Base-by-base conservation (phyloP, 257 asterid species). In the Gardenia jasminoides region DNA sequence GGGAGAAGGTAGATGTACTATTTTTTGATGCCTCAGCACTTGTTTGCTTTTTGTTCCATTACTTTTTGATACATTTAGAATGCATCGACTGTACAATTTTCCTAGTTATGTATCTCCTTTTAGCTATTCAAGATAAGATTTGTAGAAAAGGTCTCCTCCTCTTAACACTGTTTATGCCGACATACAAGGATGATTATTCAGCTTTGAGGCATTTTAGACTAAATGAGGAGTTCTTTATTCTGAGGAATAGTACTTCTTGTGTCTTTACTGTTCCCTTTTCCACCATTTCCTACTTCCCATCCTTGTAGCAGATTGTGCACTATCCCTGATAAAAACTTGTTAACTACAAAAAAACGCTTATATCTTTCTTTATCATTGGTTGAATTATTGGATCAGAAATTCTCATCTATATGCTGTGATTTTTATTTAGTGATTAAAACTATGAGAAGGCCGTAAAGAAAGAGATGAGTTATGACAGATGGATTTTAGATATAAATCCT, bases 1-100 rank as follows among this genome's bases (percentile, higher is more conserved):
- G 99, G 77, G 98, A 93, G 74, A 88, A 89, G 94, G 99, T 91
- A 69, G 64, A 82, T 41, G 64, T 50, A 75, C 39, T 65, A 7
- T 24, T 1, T 31, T 36, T 48, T 28, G 50, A 58, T 46, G 24
- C 61, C 67, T 30, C 8, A 48, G 31, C 8, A 44, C 78, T 47
- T 17, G 47, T 26, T 54, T 54, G 62, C 72, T 26, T 46, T 69
- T 50, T 47, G 36, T 68, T 61, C 10, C 20, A 20, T 58, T 44
- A n/a, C n/a, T 36, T 24, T 10, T 64, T 43, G 70, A 8, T 22
- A 10, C 47, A 31, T 20, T 70, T 70, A 20, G 17, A 33, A n/a
- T 59, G 56, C 28, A 19, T 36, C 77, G 33, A 12, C 41, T 13
- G 6, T 46, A 10, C 75, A 36, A 36, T 36, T 36, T 36, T 5